Base-by-base conservation (phyloP, 441 rosid species). In the Populus hybrid region DNA sequence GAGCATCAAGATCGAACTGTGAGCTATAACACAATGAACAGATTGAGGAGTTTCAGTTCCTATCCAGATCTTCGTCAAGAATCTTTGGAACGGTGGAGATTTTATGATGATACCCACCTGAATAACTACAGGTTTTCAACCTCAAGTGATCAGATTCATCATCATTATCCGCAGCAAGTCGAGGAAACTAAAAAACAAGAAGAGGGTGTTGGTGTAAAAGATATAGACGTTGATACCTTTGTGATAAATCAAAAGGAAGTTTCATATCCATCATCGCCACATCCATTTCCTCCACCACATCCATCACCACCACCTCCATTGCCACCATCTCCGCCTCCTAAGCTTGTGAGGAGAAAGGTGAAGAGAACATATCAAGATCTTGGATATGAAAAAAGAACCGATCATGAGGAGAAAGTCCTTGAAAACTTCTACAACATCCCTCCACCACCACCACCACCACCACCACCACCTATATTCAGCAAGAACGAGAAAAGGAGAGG, bases 31-130 rank as follows among this genome's bases (percentile, higher is more conserved):
- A 71, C 84, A 26, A 56, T 86, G 68, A 81, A 33, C 35, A 80
- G 94, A 79, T 67, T 92, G 79, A 87, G 94, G 64, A 92, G 93
- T 76, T 83, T 85, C 84, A 88, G 86, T 64, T 95, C 99, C 11
- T 77, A 93, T 78, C 97, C 98, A 53, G 98, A 95, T 92, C 98
- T 95, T 66, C 82, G 94, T 36, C 82, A 71, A 42, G 93, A 88
- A 80, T 74, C 85, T 1, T 50, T 82, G 9, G 87, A 90, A 76
- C 88, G 82, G 74, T 87, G 94, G 96, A 79, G 91, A 69, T 92
- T 86, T 73, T 83, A 88, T 72, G 99, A 92, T 70, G 99, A 95
- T 82, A 92, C 90, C 9, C 82, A 82, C 70, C 79, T 94, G 20
- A 77, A 82, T 72, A 64, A 70, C 73, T 76, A 79, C 74, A 80